These are phyloP conservation scores for Pyronema domesticum DNA, from an alignment of 495 filamentous ascomycete genomes.

Conservation along the genomic window DNA sequence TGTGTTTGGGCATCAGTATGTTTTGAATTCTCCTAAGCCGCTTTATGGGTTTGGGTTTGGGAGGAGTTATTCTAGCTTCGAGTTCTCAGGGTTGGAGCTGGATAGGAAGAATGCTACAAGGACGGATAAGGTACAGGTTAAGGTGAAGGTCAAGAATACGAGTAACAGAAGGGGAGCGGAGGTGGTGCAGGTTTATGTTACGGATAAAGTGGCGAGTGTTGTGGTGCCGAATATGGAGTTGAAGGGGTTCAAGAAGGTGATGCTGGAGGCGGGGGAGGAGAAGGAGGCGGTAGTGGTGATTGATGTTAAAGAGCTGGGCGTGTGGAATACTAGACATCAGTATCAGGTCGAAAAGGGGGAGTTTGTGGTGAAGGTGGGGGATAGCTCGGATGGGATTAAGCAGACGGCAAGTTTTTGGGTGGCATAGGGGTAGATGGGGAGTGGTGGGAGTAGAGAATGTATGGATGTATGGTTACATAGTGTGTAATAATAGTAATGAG, in stretches of 20 bases:
- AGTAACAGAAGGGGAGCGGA: constrained; percentile 41
- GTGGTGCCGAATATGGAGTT: constrained; percentile 47
- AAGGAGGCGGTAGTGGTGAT: constrained; percentile 38
- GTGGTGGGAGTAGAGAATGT: too few relatives aligned
- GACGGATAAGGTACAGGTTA: constrained; percentile 34
- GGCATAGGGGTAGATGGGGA: not conserved
- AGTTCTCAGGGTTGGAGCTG: constrained; percentile 33
- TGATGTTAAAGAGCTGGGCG: constrained; percentile 34
- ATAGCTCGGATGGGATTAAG: constrained; percentile 12
- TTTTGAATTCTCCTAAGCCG: constrained; percentile 37
- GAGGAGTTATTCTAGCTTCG: constrained; percentile 45
- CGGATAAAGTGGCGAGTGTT: constrained; percentile 41
- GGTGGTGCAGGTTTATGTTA: constrained; percentile 52
- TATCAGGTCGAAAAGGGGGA: constrained; percentile 53
- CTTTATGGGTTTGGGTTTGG: constrained; percentile 54
- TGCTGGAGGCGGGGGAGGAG: constrained; percentile 40
- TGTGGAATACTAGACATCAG: constrained; percentile 45
- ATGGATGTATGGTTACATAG: too few relatives aligned
- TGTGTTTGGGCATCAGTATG: constrained; percentile 48
- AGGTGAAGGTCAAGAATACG: constrained; percentile 39
- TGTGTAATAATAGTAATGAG: too few relatives aligned
- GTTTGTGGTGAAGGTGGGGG: constrained; percentile 41
- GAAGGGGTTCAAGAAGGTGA: constrained; percentile 52
- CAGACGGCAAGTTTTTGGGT: constrained; percentile 14
- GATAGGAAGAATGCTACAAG: constrained; percentile 31